phyloP scores from a whole-genome alignment of 2,329 filamentous ascomycete genomes.

The Onygenales sp. region DNA sequence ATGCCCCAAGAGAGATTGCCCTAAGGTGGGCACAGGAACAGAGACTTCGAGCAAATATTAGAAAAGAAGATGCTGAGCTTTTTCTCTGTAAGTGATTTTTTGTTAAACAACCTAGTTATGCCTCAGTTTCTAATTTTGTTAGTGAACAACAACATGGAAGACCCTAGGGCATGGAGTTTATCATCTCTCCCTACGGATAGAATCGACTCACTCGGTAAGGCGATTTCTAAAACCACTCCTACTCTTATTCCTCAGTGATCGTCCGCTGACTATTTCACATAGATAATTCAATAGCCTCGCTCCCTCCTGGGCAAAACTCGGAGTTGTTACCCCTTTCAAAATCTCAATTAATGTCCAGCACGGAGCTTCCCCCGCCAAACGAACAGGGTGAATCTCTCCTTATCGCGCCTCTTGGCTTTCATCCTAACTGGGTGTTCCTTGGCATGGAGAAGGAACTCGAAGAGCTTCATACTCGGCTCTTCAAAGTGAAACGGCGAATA shows the following conservation, averaged over 20 bases:
- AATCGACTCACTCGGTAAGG: slow-evolving; percentile 1
- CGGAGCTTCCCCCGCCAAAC: slow-evolving; percentile 14
- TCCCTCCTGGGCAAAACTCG: slow-evolving; percentile 3
- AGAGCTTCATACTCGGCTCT: slow-evolving; percentile 50
- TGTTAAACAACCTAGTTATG: not conserved
- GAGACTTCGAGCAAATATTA: slow-evolving; percentile 24
- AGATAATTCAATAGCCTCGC: slow-evolving; percentile 1
- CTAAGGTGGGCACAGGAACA: slow-evolving; percentile 54
- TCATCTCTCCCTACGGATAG: not conserved
- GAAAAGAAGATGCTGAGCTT: slow-evolving; percentile 1
- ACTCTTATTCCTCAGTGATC: not conserved
- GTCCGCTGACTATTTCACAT: not conserved
- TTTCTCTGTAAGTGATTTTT: not conserved
- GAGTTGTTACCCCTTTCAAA: slow-evolving; percentile 19
- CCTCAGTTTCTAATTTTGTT: not conserved
- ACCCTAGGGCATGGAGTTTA: not conserved
- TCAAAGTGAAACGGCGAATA: slow-evolving; percentile 47
- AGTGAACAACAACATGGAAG: not conserved
- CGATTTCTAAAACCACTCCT: not conserved
- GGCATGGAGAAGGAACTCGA: slow-evolving; percentile 52
- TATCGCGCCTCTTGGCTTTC: slow-evolving; percentile 47
- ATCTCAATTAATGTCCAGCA: slow-evolving; percentile 17
- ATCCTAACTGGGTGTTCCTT: slow-evolving; percentile 54
- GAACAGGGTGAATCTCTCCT: slow-evolving; percentile 24
- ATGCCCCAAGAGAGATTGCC: slow-evolving; percentile 46